These are phyloP conservation scores for Penicillium frequentans DNA, from an alignment of 2,329 filamentous ascomycete species.

Conservation along the genomic window DNA sequence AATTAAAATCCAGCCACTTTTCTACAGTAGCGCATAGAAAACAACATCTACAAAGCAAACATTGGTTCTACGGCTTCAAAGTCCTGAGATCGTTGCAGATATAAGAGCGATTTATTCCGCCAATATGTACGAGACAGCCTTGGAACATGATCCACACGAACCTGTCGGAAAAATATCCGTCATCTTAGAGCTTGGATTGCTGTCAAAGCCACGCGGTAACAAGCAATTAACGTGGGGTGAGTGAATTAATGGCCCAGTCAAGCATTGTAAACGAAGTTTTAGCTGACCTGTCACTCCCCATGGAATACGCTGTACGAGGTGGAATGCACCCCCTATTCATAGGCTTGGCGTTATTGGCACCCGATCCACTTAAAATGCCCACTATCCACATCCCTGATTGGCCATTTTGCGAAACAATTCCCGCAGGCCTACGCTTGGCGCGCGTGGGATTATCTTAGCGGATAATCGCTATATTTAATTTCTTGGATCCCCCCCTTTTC, in stretches of 20 bases:
- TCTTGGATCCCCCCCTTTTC: not conserved
- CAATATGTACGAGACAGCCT: not conserved
- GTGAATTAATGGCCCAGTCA: conserved; percentile 1
- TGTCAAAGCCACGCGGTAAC: not conserved
- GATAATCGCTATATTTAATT: not conserved
- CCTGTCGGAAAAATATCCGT: not conserved
- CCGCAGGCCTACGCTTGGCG: conserved; percentile 2
- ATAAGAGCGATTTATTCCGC: not conserved
- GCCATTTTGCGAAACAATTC: not conserved
- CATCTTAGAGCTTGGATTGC: not conserved
- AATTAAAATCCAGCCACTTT: no score
- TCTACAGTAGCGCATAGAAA: no score
- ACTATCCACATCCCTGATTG: not conserved
- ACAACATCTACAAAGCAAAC: no score
- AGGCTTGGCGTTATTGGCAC: not conserved
- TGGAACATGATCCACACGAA: not conserved
- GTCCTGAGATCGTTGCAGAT: not conserved
- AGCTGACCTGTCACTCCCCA: not conserved
- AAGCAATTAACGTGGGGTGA: not conserved
- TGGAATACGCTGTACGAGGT: not conserved
- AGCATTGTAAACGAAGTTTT: not conserved
- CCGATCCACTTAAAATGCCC: not conserved
- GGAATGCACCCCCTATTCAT: not conserved
- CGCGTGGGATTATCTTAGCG: not conserved
- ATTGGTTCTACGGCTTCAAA: no score